Evolutionary conservation across 352 stramenopile genomes (phyloP), one percentile per base, ranked within the genome.

Genomic region (Globisporangium apiculatum): DNA sequence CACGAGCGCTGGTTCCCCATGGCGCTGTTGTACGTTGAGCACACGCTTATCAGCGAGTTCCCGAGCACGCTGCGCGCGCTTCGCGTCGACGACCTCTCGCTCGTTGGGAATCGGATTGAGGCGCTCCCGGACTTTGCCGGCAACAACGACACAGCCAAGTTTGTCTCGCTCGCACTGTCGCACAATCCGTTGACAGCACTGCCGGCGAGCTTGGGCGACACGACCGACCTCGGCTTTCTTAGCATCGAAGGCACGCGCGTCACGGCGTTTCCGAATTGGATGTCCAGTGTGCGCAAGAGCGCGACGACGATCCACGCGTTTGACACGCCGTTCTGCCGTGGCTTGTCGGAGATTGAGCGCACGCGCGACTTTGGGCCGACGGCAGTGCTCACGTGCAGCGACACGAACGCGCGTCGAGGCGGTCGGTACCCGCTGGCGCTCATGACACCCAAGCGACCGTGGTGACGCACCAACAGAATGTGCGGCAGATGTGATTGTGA

Each of bases 211-310:
- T 42, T 76, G 4, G 61, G 57, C 1, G 59, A 66, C 48, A 60
- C 52, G 7, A 66, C 62, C 31, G 54, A 53, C 11, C 53, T 85
- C 6, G 64, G 55, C 7, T 75, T 73, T 46, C 42, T 85, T 46
- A 62, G 66, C 24, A 48, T 80, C n/a, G 72, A 70, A 14, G 55
- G 58, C 49, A 77, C 74, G 6, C 9, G 62, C 5, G 9, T 84
- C 8, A 15, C 12, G 0, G 43, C 56, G 10, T 6, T 73, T 1
- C 69, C 74, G 7, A 37, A 43, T n/a, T 79, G 74, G 74, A 60
- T 71, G 17, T 52, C 69, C 9, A 42, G 18, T 8, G 60, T 51
- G 6, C 15, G 41, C 14, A 24, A 48, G 54, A 70, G 66, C 18
- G 66, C 65, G 15, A 68, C 67, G 40, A 62, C 68, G 31, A 60